These are phyloP conservation scores for Tephrocybe sp. DNA, from an alignment of 768 basidiomycete species.

Conservation along the genomic window DNA sequence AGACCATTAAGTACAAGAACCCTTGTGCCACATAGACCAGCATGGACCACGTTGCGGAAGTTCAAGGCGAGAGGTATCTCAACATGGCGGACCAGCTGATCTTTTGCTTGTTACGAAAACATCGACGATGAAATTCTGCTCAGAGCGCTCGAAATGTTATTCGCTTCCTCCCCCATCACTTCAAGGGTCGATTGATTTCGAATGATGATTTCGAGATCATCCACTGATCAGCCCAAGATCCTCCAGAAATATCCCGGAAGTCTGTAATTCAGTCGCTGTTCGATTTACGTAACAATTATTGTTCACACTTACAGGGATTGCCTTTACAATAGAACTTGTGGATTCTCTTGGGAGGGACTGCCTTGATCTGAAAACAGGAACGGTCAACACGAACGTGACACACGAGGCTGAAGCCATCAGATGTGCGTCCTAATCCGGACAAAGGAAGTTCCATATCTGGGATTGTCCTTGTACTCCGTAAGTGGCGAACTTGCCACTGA, in stretches of 20 bases:
- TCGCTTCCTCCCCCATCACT: not conserved
- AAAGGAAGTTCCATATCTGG: constrained; percentile 30
- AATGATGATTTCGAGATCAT: not conserved
- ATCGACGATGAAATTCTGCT: not conserved
- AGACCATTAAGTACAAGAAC: too few relatives aligned
- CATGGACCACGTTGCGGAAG: not conserved
- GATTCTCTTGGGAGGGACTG: too few relatives aligned
- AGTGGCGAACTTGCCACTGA: constrained; percentile 3
- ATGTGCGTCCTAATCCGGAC: constrained; percentile 20
- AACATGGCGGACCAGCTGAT: not conserved
- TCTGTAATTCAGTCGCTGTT: not conserved
- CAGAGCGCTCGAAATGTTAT: not conserved
- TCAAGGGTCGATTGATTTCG: not conserved
- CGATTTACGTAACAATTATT: not conserved
- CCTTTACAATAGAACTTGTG: not conserved
- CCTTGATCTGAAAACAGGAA: constrained; percentile 4
- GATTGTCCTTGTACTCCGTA: constrained; percentile 29
- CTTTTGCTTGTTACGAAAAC: constrained; percentile 5
- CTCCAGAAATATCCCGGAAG: not conserved
- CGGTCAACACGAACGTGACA: not conserved
- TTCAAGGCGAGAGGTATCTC: not conserved
- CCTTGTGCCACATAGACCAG: too few relatives aligned
- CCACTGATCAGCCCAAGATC: not conserved
- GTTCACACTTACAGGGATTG: not conserved
- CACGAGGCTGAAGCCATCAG: constrained; percentile 6